Evolutionary conservation across 306 rosid genomes (phyloP).

Genomic region (Spatholobus suberectus): DNA sequence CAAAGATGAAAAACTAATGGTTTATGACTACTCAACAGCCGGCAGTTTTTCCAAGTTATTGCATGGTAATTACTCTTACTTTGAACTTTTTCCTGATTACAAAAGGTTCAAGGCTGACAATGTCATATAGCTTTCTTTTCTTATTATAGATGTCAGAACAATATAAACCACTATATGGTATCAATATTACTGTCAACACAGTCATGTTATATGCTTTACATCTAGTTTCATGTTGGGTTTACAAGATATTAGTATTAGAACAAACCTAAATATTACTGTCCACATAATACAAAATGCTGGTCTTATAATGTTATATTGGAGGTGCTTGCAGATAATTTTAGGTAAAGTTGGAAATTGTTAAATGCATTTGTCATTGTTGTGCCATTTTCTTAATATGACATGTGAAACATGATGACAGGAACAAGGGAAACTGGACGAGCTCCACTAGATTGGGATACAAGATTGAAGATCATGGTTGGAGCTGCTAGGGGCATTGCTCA

Average conservation of each 20-base stretch:
- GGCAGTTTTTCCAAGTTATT: slow-evolving; percentile 68
- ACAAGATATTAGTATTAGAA: slow-evolving; percentile 6
- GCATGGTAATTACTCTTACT: slow-evolving; percentile 63
- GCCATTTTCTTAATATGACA: not conserved
- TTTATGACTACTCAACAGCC: slow-evolving; percentile 60
- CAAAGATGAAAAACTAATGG: slow-evolving; percentile 79
- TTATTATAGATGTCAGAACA: not conserved
- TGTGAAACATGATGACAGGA: slow-evolving; percentile 62
- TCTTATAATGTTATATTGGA: not conserved
- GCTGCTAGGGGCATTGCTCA: slow-evolving; percentile 85
- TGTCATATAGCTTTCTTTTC: not conserved
- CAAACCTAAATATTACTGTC: not conserved
- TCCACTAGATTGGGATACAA: slow-evolving; percentile 81
- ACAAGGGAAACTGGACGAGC: slow-evolving; percentile 61
- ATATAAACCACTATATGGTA: not conserved
- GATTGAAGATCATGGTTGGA: slow-evolving; percentile 78
- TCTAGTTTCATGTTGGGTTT: not conserved
- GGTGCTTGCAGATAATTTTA: not conserved
- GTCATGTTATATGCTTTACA: not conserved
- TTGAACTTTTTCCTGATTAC: slow-evolving; percentile 14
- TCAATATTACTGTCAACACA: not conserved
- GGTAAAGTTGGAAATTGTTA: not conserved
- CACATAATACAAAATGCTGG: not conserved
- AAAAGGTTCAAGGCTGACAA: not conserved
- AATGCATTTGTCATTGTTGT: slow-evolving; percentile 6